A percentile compares a stretch with the other conserved stretches of the same genome.
Conservation (phyloP, 768 basidiomycete species). For the Ephemerocybe angulata region DNA sequence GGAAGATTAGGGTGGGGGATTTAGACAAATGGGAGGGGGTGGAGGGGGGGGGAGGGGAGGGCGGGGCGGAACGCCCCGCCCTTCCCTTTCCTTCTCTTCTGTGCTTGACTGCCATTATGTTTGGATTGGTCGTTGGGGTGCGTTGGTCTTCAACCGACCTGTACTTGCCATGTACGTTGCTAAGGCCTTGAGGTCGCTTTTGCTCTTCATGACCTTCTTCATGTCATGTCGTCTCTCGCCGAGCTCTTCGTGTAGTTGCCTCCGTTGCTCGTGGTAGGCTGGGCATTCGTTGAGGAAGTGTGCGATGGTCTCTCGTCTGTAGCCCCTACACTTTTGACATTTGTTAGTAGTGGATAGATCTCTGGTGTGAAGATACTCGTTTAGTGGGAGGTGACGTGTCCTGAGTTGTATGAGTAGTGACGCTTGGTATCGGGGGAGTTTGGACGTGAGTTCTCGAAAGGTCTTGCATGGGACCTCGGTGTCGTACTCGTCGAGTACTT, state of each 20-base stretch:
- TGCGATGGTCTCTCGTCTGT: conserved; percentile 1
- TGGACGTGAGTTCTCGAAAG: conserved; percentile 4
- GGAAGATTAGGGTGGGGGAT: neutral
- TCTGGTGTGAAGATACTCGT: conserved; percentile 11
- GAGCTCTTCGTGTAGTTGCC: neutral
- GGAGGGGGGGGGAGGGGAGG: neutral
- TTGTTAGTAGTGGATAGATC: neutral
- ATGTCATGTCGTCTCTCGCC: neutral
- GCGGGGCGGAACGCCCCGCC: no score
- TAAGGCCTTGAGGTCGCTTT: neutral
- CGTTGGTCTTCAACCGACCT: neutral
- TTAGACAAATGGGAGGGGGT: neutral
- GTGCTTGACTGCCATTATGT: neutral
- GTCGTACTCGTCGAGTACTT: conserved; percentile 8
- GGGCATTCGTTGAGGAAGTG: conserved; percentile 5
- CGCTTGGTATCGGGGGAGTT: conserved; percentile 4
- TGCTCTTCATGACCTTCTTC: neutral
- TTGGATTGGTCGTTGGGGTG: neutral
- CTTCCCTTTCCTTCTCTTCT: no score
- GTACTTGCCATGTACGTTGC: neutral
- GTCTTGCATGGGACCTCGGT: conserved; percentile 11
- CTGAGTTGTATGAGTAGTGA: conserved; percentile 23
- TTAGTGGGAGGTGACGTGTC: conserved; percentile 25
- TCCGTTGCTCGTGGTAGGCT: neutral
- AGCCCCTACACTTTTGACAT: neutral